These are phyloP conservation scores for Lyophyllum shimeji DNA, from an alignment of 768 basidiomycete species.

Conservation along the genomic window DNA sequence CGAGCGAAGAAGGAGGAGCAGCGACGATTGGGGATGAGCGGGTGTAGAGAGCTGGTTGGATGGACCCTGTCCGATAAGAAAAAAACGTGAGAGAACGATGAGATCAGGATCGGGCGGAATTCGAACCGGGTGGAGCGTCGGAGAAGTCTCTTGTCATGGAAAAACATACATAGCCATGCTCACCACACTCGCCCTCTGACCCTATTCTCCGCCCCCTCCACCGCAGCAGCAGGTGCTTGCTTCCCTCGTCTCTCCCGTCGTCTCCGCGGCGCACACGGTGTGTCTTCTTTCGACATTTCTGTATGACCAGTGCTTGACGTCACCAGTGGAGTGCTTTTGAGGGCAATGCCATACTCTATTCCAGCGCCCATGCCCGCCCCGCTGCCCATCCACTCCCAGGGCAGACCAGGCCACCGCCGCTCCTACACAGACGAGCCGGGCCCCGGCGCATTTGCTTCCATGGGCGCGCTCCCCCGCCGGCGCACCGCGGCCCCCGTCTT, in stretches of 20 bases:
- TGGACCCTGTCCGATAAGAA: neutral
- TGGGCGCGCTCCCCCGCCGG: slow-evolving; percentile 42
- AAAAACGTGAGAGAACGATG: neutral
- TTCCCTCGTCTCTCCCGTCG: neutral
- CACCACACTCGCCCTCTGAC: neutral
- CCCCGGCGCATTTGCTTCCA: slow-evolving; percentile 48
- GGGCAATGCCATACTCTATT: slow-evolving; percentile 31
- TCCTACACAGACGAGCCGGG: slow-evolving; percentile 39
- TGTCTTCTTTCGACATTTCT: neutral
- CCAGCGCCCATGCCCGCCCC: slow-evolving; percentile 21
- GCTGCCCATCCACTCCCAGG: slow-evolving; percentile 26
- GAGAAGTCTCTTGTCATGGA: neutral
- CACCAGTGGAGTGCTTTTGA: neutral
- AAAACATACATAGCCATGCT: neutral
- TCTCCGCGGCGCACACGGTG: neutral
- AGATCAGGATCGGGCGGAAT: slow-evolving; percentile 3
- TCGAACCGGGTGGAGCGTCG: neutral
- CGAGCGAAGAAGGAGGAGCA: neutral
- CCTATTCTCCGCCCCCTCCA: neutral
- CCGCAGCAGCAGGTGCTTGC: neutral
- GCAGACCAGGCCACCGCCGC: slow-evolving; percentile 35
- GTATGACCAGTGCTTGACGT: neutral
- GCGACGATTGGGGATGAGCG: neutral
- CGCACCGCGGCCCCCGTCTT: slow-evolving; percentile 25
- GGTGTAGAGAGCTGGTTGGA: neutral